phyloP scores from a whole-genome alignment of 2,329 filamentous ascomycete species.

The Sarocladium oryzae region DNA sequence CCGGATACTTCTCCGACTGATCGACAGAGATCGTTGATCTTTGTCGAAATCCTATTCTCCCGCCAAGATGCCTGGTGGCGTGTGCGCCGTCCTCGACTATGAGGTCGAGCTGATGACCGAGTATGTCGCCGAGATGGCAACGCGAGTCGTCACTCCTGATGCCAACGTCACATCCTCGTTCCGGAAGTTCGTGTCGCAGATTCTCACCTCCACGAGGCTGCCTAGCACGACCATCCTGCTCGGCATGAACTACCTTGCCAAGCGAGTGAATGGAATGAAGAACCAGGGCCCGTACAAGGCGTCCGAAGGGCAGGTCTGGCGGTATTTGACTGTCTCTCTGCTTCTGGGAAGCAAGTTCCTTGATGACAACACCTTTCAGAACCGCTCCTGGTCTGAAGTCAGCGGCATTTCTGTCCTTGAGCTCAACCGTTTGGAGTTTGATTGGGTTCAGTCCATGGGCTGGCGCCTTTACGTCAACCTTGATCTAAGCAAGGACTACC shows the following conservation, averaged over 20 bases:
- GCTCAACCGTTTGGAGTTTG: conserved; percentile 77
- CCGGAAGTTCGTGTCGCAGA: conserved; percentile 86
- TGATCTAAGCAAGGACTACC: conserved; percentile 65
- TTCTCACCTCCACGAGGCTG: conserved; percentile 81
- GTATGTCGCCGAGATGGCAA: conserved; percentile 86
- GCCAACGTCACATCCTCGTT: conserved; percentile 61
- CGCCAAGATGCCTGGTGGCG: conserved; percentile 66
- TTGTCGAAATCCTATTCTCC: conserved; percentile 27
- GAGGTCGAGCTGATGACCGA: conserved; percentile 95
- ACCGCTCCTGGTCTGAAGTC: conserved; percentile 92
- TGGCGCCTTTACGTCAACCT: conserved; percentile 87
- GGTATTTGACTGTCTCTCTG: conserved; percentile 77
- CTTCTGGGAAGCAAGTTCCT: conserved; percentile 91
- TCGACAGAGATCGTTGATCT: conserved; percentile 37
- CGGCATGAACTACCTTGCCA: conserved; percentile 82
- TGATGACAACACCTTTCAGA: conserved; percentile 97
- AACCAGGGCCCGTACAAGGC: conserved; percentile 46
- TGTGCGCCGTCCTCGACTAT: conserved; percentile 91
- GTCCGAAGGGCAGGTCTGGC: conserved; percentile 70
- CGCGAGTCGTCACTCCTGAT: conserved; percentile 48
- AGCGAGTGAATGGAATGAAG: conserved; percentile 71
- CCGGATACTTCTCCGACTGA: conserved; percentile 13
- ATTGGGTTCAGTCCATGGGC: conserved; percentile 77
- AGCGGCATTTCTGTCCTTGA: conserved; percentile 81
- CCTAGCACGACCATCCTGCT: conserved; percentile 88